A percentile compares a stretch with the other conserved stretches of the same genome.
Evolutionary conservation across 1,284 basidiomycete species (phyloP).

Genomic region (Peniophora sp.): DNA sequence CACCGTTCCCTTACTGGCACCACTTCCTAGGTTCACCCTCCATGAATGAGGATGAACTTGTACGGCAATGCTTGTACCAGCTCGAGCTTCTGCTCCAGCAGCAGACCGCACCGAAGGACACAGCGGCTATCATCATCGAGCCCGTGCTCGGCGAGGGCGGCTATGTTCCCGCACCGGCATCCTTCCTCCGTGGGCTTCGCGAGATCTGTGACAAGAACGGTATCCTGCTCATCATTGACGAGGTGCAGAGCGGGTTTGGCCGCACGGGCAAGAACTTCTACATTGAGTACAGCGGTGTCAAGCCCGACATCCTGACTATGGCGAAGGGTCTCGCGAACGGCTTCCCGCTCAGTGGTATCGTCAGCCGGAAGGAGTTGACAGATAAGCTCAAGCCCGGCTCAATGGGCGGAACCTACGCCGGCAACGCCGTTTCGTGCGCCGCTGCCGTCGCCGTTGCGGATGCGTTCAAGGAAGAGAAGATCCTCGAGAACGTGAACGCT

Average conservation of each 20-base stretch:
- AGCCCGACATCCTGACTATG: conserved; percentile 83
- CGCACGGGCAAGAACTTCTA: conserved; percentile 85
- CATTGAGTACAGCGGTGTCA: conserved; percentile 72
- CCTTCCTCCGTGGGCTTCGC: conserved; percentile 76
- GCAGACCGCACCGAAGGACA: conserved; percentile 79
- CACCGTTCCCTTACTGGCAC: conserved; percentile 93
- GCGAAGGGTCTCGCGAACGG: conserved; percentile 96
- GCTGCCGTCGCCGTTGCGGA: conserved; percentile 80
- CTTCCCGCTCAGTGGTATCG: conserved; percentile 86
- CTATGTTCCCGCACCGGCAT: conserved; percentile 82
- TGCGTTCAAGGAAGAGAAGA: conserved; percentile 68
- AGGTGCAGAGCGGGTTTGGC: conserved; percentile 88
- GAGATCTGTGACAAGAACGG: conserved; percentile 82
- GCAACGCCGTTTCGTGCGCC: conserved; percentile 85
- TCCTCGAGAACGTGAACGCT: conserved; percentile 71
- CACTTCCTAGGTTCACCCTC: conserved; percentile 62
- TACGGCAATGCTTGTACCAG: conserved; percentile 70
- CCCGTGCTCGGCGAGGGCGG: conserved; percentile 92
- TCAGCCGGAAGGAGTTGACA: conserved; percentile 77
- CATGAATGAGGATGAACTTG: conserved; percentile 61
- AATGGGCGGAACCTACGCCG: conserved; percentile 88
- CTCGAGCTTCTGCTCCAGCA: conserved; percentile 80
- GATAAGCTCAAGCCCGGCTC: conserved; percentile 75
- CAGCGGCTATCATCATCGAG: conserved; percentile 89
- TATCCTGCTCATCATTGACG: conserved; percentile 79